Conservation (phyloP, 805 yeast species). For the Millerago galiae region DNA sequence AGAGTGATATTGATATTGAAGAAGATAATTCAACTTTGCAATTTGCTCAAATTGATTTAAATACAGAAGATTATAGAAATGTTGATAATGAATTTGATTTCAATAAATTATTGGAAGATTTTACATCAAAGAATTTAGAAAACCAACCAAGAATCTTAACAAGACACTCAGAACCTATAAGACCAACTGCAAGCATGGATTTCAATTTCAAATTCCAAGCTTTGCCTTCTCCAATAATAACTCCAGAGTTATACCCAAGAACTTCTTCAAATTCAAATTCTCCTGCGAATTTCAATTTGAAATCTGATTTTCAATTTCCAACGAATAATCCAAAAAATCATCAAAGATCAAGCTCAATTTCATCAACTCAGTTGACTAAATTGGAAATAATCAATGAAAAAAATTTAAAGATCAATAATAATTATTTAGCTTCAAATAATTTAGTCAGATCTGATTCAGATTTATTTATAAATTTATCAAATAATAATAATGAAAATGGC, state of each 20-base stretch:
- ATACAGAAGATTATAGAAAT: slow-evolving; percentile 53
- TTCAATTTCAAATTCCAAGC: slow-evolving; percentile 10
- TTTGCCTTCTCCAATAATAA: slow-evolving; percentile 22
- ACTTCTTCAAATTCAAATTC: slow-evolving; percentile 1
- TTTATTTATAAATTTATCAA: no score
- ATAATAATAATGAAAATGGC: no score
- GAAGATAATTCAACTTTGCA: slow-evolving; percentile 31
- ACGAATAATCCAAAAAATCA: background rate
- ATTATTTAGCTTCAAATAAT: no score
- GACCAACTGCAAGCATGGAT: background rate
- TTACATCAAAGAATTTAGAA: slow-evolving; percentile 1
- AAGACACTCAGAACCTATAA: slow-evolving; percentile 6
- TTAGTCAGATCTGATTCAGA: no score
- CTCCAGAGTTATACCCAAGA: slow-evolving; percentile 19
- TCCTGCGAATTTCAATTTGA: slow-evolving; percentile 2
- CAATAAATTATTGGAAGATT: slow-evolving; percentile 19
- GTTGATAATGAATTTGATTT: slow-evolving; percentile 52
- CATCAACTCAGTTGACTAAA: background rate
- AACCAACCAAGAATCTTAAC: background rate
- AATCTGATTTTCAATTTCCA: slow-evolving; percentile 19
- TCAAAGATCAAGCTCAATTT: background rate
- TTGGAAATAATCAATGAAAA: background rate
- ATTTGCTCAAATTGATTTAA: slow-evolving; percentile 49
- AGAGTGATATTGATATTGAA: slow-evolving; percentile 9
- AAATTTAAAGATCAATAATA: background rate